Evolutionary conservation across 2,329 filamentous ascomycete genomes (phyloP), one percentile per base, ranked within the genome.

Genomic region (Beauveria sp.): DNA sequence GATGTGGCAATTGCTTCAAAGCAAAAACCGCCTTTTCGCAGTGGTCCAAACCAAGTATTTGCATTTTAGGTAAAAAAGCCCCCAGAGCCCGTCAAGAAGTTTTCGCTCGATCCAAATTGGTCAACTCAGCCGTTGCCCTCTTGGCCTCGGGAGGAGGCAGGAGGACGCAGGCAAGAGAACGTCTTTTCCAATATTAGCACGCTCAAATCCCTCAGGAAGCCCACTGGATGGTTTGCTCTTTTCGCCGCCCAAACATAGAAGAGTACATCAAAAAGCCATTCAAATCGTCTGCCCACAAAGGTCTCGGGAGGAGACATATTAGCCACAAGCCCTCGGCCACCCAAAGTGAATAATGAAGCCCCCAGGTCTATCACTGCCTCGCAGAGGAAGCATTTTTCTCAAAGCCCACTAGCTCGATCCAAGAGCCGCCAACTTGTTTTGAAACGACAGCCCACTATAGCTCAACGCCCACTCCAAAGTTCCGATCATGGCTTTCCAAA

Each of bases 391-490:
- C 75, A 72, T 73, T 72, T 54, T 77, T 77, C 76, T 78, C 79
- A 80, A 81, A 81, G 78, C 79, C 80, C 80, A 81, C 77, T 71
- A 70, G 67, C 70, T 67, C 66, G 71, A 64, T 67, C 7, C 70
- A 73, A 71, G 72, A 68, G 66, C 65, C 64, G 62, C 63, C 67
- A 69, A 72, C 70, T 70, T 70, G 63, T 75, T 75, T 77, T 74
- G 77, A 81, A 79, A 79, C 76, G 78, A 83, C 77, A 80, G 80
- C 80, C 81, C 79, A 82, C 80, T 34, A 73, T 77, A 82, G 68
- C 67, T 70, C 72, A 70, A 66, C 64, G 76, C 77, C 77, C 75
- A 78, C 77, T 74, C 70, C 72, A 24, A 74, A 74, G 74, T 70
- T 75, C 71, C 72, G 71, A 63, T 67, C 72, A 71, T 71, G 74